Conservation (phyloP, 2,329 filamentous ascomycete genomes). For the Fonsecaea monophora region DNA sequence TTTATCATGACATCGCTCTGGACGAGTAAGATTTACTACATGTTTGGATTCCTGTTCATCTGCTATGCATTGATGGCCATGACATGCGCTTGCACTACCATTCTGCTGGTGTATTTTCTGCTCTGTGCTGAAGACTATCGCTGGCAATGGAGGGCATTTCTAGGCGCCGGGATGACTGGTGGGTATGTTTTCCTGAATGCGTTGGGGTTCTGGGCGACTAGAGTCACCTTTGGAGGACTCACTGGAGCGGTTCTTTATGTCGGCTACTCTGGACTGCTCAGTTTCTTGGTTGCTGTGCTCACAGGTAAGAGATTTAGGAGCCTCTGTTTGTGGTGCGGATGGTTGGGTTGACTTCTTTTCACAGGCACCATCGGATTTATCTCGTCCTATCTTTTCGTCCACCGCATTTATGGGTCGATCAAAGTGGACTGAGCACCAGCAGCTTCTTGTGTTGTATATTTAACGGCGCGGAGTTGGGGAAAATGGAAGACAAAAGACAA, state of each 20-base stretch:
- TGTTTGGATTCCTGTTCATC: conserved; percentile 98
- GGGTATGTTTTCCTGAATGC: conserved; percentile 92
- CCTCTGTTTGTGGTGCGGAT: conserved; percentile 22
- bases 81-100: conserved; percentile 88
- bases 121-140: conserved; percentile 97
- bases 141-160: conserved; percentile 97
- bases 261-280: conserved; percentile 88
- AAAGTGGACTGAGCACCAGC: conserved; percentile 81
- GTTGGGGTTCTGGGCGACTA: conserved; percentile 87
- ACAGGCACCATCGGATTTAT: conserved; percentile 94
- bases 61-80: conserved; percentile 98
- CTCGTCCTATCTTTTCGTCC: conserved; percentile 90
- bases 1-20: conserved; percentile 99
- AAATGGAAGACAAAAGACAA: conserved; percentile 3
- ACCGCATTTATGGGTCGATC: conserved; percentile 95
- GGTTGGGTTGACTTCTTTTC: conserved; percentile 11
- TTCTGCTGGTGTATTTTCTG: conserved; percentile 94
- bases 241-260: conserved; percentile 90
- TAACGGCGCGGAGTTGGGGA: conserved; percentile 17
- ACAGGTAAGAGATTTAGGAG: conserved; percentile 71
- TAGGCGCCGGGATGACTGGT: conserved; percentile 87
- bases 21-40: conserved; percentile 99
- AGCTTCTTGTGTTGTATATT: conserved; percentile 1
- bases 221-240: conserved; percentile 82
- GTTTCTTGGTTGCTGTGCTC: conserved; percentile 89